Conservation (phyloP, 352 stramenopile genomes). For the Pythium utonaiense region DNA sequence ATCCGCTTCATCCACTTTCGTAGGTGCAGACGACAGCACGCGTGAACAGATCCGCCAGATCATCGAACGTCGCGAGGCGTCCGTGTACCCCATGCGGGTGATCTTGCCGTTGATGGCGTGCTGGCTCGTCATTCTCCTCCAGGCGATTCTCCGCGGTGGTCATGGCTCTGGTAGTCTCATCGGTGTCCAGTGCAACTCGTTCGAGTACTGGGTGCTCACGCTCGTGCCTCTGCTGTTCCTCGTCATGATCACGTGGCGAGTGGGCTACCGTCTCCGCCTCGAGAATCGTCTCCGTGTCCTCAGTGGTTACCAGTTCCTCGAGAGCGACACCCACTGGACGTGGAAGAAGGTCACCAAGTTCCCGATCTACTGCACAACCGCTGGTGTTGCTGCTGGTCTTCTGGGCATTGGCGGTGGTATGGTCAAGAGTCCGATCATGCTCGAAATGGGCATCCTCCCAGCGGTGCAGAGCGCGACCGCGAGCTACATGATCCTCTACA, state of each 20-base stretch:
- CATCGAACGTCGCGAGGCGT: constrained; percentile 44
- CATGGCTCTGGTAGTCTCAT: constrained; percentile 74
- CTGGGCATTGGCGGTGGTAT: constrained; percentile 97
- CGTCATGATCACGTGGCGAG: constrained; percentile 17
- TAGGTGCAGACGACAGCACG: constrained; percentile 33
- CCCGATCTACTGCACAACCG: constrained; percentile 89
- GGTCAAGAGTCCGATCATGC: constrained; percentile 96
- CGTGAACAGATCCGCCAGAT: constrained; percentile 29
- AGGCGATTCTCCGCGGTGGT: constrained; percentile 69
- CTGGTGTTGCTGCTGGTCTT: constrained; percentile 93
- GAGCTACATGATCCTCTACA: constrained; percentile 88
- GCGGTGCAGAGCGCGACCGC: constrained; percentile 89
- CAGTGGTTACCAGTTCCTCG: constrained; percentile 69
- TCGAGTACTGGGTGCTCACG: constrained; percentile 91
- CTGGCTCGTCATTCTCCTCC: constrained; percentile 69
- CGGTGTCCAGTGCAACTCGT: constrained; percentile 91
- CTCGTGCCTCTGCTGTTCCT: constrained; percentile 65
- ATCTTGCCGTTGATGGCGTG: constrained; percentile 52
- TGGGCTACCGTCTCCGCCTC: constrained; percentile 43
- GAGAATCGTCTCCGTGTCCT: constrained; percentile 58
- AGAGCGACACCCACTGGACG: constrained; percentile 95
- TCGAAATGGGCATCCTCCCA: constrained; percentile 95
- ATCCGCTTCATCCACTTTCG: too few relatives aligned
- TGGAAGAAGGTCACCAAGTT: constrained; percentile 85
- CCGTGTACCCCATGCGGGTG: constrained; percentile 48